Evolutionary conservation across 139 green algal species (phyloP).

Genomic region (Pleodorina starrii): DNA sequence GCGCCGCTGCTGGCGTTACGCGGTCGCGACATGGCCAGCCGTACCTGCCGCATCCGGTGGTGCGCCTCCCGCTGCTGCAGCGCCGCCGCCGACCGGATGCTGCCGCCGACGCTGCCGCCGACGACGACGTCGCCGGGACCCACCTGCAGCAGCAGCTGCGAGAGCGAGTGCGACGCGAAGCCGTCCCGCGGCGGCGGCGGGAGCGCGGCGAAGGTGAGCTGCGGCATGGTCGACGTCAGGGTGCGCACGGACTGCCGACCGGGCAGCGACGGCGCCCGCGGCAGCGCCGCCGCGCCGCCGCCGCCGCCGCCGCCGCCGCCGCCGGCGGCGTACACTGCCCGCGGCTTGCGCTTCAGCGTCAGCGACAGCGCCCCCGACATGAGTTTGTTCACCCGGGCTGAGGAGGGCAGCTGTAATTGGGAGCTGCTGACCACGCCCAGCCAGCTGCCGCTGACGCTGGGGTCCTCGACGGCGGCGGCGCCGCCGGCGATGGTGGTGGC

Average conservation of each 20-base stretch:
- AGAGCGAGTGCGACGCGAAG: not conserved
- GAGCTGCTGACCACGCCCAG: not conserved
- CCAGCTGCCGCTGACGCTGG: not conserved
- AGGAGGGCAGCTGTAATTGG: not conserved
- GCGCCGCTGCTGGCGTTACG: not conserved
- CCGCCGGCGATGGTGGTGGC: not conserved
- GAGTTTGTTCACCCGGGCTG: not conserved
- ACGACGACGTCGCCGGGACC: not conserved
- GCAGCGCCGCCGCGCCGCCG: not conserved
- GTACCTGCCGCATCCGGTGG: not conserved
- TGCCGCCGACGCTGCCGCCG: not conserved
- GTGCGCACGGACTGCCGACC: too few species aligned
- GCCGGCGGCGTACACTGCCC: not conserved
- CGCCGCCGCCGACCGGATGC: not conserved
- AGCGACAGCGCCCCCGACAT: slow-evolving; percentile 1
- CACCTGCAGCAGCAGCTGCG: not conserved
- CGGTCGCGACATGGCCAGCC: not conserved
- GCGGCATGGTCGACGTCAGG: not conserved
- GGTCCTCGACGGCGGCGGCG: not conserved
- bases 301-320: not conserved
- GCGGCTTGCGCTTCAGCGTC: not conserved
- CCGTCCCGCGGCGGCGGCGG: not conserved
- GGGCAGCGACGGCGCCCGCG: not conserved
- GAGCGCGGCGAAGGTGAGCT: not conserved
- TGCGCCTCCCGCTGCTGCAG: not conserved